Evolutionary conservation across 441 rosid genomes (phyloP).

Genomic region (Pelargonium australe): DNA sequence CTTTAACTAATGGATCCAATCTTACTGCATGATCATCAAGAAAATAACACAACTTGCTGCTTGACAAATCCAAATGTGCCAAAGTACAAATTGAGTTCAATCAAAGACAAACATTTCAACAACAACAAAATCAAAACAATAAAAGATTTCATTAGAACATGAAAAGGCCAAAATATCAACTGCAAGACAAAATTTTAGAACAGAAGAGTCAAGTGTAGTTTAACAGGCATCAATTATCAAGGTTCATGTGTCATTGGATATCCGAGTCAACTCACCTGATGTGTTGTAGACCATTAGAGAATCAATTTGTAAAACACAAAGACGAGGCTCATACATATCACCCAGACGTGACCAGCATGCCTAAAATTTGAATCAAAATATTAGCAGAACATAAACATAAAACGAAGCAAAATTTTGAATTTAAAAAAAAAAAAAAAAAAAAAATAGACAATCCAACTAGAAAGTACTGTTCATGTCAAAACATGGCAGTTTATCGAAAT

Average conservation of each 20-base stretch:
- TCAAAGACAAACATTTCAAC: background rate
- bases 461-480: background rate
- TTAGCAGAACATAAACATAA: constrained; percentile 15
- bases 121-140: too few relatives aligned
- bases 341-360: constrained; percentile 88
- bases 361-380: constrained; percentile 32
- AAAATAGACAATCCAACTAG: background rate
- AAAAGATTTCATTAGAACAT: background rate
- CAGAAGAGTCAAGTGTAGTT: background rate
- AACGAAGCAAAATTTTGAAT: constrained; percentile 1
- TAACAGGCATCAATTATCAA: background rate
- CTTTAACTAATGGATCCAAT: background rate
- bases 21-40: constrained; percentile 4
- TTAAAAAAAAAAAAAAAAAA: background rate
- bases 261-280: constrained; percentile 48
- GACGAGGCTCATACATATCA: constrained; percentile 53
- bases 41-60: constrained; percentile 1
- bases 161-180: background rate
- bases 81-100: constrained; percentile 7
- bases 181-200: background rate
- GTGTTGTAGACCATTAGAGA: constrained; percentile 62
- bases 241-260: background rate
- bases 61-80: background rate
- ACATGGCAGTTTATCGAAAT: background rate
- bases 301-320: constrained; percentile 69